These are phyloP conservation scores for Chaetomiaceae sp. DNA, from an alignment of 2,329 filamentous ascomycete genomes.

Conservation along the genomic window DNA sequence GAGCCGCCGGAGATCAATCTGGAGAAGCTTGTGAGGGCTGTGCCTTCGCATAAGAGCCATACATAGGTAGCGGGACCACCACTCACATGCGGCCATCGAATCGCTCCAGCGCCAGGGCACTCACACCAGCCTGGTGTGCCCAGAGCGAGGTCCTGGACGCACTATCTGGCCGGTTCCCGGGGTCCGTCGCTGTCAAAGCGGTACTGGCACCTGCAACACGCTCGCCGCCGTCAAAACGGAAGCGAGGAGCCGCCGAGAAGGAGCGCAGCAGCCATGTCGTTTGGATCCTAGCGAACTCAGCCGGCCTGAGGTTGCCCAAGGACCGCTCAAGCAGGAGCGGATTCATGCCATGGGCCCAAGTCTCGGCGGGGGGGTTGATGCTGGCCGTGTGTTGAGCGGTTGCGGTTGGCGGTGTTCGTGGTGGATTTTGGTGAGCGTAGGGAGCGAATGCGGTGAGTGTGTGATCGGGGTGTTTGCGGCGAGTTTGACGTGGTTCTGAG, in stretches of 20 bases:
- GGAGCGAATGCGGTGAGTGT: too few species aligned
- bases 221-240: conserved; percentile 66
- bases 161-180: too few species aligned
- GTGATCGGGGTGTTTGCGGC: too few species aligned
- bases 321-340: conserved; percentile 71
- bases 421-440: background rate
- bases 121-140: conserved; percentile 77
- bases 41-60: background rate
- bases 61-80: background rate
- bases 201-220: conserved; percentile 31
- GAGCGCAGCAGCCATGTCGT: conserved; percentile 62
- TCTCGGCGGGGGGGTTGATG: background rate
- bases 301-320: conserved; percentile 61
- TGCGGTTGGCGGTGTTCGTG: background rate
- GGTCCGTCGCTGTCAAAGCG: too few species aligned
- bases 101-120: conserved; percentile 71
- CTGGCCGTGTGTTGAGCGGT: background rate
- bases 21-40: too few species aligned
- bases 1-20: conserved; percentile 81
- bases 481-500: too few species aligned
- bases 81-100: conserved; percentile 72
- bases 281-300: conserved; percentile 61
- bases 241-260: conserved; percentile 62
- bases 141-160: conserved; percentile 35
- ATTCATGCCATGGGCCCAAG: conserved; percentile 52